Evolutionary conservation across 768 basidiomycete species (phyloP).

Genomic region (Stropharia rugosoannulata): DNA sequence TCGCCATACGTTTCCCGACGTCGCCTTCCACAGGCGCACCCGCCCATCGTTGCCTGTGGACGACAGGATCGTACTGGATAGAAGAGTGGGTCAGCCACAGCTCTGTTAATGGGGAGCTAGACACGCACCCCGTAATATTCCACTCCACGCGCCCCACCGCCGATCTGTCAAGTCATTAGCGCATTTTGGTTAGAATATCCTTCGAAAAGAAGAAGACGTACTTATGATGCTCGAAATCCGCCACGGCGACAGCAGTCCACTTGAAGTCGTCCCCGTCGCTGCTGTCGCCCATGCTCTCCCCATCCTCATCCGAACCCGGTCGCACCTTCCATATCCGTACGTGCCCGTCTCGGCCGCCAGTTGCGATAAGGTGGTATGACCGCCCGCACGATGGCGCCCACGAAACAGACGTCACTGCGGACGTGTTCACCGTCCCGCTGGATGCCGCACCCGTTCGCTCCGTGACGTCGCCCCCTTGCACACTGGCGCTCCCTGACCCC

Average conservation of each 20-base stretch:
- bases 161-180: constrained; percentile 40
- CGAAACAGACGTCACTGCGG: constrained; percentile 77
- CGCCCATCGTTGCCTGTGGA: constrained; percentile 84
- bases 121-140: constrained; percentile 80
- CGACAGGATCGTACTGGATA: constrained; percentile 72
- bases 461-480: background rate
- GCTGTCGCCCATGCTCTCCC: constrained; percentile 29
- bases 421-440: background rate
- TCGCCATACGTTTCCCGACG: constrained; percentile 82
- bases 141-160: constrained; percentile 88
- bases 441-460: background rate
- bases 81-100: background rate
- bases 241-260: constrained; percentile 79
- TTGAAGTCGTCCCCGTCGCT: constrained; percentile 45
- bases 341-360: constrained; percentile 82
- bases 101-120: background rate
- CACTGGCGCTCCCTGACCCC: background rate
- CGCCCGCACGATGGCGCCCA: constrained; percentile 96
- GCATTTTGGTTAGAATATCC: too few relatives aligned
- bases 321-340: constrained; percentile 89
- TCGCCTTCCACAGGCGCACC: constrained; percentile 83
- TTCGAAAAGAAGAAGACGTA: constrained; percentile 23
- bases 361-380: constrained; percentile 92
- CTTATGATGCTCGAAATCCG: constrained; percentile 88
- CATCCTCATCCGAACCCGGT: constrained; percentile 48